phyloP scores from a whole-genome alignment of 179 eudicot genomes.

The Gypsophila paniculata region DNA sequence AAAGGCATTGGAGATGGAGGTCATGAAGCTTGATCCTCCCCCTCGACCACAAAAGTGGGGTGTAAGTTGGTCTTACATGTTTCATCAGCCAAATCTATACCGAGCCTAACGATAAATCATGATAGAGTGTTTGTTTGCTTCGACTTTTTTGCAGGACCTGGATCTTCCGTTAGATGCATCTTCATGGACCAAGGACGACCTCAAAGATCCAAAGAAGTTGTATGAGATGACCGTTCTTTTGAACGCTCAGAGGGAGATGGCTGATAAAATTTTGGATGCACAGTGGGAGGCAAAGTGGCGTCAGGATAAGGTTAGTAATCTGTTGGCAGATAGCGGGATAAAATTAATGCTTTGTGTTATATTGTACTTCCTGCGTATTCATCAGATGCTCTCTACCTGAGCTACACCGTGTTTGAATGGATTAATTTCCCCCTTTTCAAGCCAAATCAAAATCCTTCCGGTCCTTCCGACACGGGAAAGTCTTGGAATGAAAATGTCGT shows the following conservation, averaged over 20 bases:
- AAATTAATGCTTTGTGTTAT: background rate
- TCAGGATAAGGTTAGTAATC: slow-evolving; percentile 59
- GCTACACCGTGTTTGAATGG: no score
- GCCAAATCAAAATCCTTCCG: no score
- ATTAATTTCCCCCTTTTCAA: no score
- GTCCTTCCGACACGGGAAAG: no score
- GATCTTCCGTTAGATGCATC: slow-evolving; percentile 75
- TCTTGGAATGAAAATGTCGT: no score
- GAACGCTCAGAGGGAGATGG: slow-evolving; percentile 83
- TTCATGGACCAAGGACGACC: slow-evolving; percentile 82
- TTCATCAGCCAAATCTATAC: background rate
- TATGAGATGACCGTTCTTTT: slow-evolving; percentile 88
- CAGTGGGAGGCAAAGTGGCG: slow-evolving; percentile 97
- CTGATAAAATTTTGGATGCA: slow-evolving; percentile 71
- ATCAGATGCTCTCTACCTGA: no score
- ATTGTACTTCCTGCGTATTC: background rate
- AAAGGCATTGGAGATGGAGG: slow-evolving; percentile 73
- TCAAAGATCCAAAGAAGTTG: slow-evolving; percentile 79
- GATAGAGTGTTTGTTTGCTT: background rate
- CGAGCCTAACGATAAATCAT: background rate
- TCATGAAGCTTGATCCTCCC: slow-evolving; percentile 82
- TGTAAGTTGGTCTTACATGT: slow-evolving; percentile 35
- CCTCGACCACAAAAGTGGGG: slow-evolving; percentile 92
- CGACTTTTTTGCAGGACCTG: slow-evolving; percentile 44
- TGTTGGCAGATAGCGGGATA: background rate